Conservation (phyloP, 225 moss, liverwort and hornwort species). For the Thuidium tamariscinum region DNA sequence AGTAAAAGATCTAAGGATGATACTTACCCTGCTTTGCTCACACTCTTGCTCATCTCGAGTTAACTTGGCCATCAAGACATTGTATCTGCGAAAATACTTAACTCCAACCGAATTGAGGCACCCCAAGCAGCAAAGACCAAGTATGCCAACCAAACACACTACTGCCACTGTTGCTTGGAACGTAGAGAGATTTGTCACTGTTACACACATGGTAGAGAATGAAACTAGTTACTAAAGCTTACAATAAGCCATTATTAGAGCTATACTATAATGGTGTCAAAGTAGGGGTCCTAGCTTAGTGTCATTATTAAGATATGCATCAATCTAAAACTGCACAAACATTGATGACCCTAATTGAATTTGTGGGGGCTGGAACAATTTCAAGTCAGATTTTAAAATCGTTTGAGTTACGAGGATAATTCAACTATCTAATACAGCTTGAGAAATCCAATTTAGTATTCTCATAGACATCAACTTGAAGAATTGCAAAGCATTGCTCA, state of each 20-base stretch:
- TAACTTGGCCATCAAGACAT: conserved; percentile 16
- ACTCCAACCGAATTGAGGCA: conserved; percentile 14
- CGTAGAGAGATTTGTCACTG: conserved; percentile 35
- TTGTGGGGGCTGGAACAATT: not conserved
- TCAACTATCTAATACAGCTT: not conserved
- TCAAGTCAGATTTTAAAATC: not conserved
- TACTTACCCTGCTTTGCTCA: conserved; percentile 27
- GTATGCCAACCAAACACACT: conserved; percentile 27
- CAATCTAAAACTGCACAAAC: not conserved
- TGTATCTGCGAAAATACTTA: conserved; percentile 11
- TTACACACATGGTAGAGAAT: not conserved
- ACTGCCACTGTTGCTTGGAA: conserved; percentile 31
- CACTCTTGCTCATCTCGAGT: conserved; percentile 25
- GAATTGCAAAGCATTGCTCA: not conserved
- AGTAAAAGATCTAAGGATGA: not conserved
- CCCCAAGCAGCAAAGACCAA: conserved; percentile 22
- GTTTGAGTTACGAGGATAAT: no score
- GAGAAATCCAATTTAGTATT: not conserved
- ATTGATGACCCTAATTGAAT: not conserved
- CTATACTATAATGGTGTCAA: not conserved
- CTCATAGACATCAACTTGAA: not conserved
- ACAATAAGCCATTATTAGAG: not conserved
- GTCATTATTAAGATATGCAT: not conserved
- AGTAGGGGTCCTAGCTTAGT: not conserved
- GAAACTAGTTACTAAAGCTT: not conserved